Base-by-base conservation (phyloP, 2,329 filamentous ascomycete species). In the Xylariaceae sp. region DNA sequence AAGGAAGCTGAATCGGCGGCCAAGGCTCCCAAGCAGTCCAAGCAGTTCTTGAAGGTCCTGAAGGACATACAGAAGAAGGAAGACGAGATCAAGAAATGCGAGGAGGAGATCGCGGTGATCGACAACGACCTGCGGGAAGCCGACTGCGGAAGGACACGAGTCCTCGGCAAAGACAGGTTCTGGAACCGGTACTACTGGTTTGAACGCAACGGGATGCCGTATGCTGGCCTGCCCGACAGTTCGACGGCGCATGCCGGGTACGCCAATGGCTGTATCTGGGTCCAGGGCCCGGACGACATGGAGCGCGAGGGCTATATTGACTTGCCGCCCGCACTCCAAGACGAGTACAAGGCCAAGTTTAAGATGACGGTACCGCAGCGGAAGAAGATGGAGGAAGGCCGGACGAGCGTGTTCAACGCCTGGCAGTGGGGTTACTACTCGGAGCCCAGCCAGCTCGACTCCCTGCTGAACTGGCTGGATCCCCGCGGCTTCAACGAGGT, bases 111-210 rank as follows among this genome's bases (percentile, higher is more conserved):
- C 48, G 80, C 80, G 3, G 75, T 83, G 21, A 78, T 94, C 36
- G 90, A 97, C 53, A 89, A 94, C 54, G 89, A 97, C 59, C 72
- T 98, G 31, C 85, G 92, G 36, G 90, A 97, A 64, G 88, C 89
- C 28, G 87, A 96, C 62, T 95, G 90, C 54, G 87, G 89, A 24
- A 83, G 92, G 46, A 95, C 89, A 13, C 82, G 87, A 47, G 81
- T 90, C 13, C 72, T 98, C 17, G 92, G 92, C 44, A 90, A 92
- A 60, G 92, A 98, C 64, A 81, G 92, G 31, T 98, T 95, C 70
- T 95, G 90, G 81, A 97, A 98, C 63, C 80, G 90, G 38, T 98
- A 97, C 64, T 97, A 94, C 70, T 98, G 92, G 90, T 96, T 97
- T 61, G 92, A 98, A 65, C 83, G 90, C 47, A 98, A 97, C 56